Evolutionary conservation across 768 basidiomycete species (phyloP), one percentile per base, ranked within the genome.

Genomic region (Hericium alpestre): DNA sequence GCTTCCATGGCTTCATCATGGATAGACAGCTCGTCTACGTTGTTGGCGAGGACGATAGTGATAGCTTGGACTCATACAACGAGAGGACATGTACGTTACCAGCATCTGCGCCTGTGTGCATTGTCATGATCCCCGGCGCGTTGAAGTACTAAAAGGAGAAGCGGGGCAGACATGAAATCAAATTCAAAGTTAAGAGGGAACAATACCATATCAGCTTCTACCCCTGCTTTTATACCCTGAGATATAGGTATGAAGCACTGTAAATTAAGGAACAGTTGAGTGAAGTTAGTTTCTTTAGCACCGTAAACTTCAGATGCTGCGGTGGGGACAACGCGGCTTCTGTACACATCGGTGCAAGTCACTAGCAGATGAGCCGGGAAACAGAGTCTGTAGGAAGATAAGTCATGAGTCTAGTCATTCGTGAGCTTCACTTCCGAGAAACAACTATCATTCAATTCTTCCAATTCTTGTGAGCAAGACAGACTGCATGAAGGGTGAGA

Each of bases 241-340:
- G 43, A 20, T 20, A n/a, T 46, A 18, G 43, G 43, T 18, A 20
- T 46, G 20, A 46, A 46, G 43, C 43, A 20, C 43, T 46, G 20
- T 13, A 15, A 43, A 15, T 12, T 41, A n/a, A 43, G 20, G 3
- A 46, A 20, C 43, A n/a, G 7, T 18, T 46, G 20, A 15, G 20
- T 20, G 43, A 20, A 46, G 43, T n/a, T 22, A 51, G 41, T 70
- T 46, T 51, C 22, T 71, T 41, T 71, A 61, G 70, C 70, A 71
- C 68, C 59, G 55, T 50, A 52, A 59, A 67, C 69, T 71, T 71
- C 70, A 71, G 70, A 70, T 56, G 66, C 67, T 63, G 68, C 66
- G 65, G 68, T 67, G 56, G 61, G 59, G 52, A 49, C 49, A 53
- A 46, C 69, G 63, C 68, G 66, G 67, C 66, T 65, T 66, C 69